phyloP scores from a whole-genome alignment of 2,329 filamentous ascomycete genomes.

The Diaporthe ilicicola region DNA sequence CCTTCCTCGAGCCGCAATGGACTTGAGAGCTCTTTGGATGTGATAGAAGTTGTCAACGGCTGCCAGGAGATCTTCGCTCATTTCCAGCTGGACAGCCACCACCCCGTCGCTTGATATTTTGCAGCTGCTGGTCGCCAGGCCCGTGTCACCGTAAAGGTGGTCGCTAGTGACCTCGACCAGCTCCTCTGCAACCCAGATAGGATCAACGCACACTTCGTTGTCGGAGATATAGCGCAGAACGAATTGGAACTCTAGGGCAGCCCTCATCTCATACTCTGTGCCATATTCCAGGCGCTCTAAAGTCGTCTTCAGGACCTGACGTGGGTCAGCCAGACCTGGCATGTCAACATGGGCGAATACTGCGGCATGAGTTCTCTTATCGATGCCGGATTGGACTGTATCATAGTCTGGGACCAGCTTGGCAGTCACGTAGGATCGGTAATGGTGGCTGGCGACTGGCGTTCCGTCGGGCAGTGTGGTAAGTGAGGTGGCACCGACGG shows the following conservation, averaged over 20 bases:
- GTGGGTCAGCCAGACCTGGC: not conserved
- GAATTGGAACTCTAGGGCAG: not conserved
- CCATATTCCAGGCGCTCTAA: not conserved
- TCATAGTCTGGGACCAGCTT: not conserved
- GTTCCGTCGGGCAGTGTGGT: not conserved
- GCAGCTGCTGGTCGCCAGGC: not conserved
- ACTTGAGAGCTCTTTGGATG: not conserved
- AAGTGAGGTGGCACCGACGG: not conserved
- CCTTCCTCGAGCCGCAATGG: not conserved
- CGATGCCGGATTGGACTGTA: not conserved
- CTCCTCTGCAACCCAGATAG: not conserved
- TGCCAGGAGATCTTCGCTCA: not conserved
- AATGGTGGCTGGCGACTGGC: not conserved
- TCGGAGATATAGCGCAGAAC: not conserved
- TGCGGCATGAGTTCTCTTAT: not conserved
- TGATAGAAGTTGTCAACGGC: not conserved
- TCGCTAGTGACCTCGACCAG: not conserved
- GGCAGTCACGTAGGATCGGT: not conserved
- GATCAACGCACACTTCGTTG: not conserved
- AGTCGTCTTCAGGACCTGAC: not conserved
- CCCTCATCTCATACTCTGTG: not conserved
- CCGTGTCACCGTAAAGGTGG: not conserved
- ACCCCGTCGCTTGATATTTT: not conserved
- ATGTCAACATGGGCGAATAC: not conserved
- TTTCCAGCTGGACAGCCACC: not conserved